A percentile compares a stretch with the other conserved stretches of the same genome.
Evolutionary conservation across 1,139 yeast genomes (phyloP).

Genomic region (Candida buenavistaensis): DNA sequence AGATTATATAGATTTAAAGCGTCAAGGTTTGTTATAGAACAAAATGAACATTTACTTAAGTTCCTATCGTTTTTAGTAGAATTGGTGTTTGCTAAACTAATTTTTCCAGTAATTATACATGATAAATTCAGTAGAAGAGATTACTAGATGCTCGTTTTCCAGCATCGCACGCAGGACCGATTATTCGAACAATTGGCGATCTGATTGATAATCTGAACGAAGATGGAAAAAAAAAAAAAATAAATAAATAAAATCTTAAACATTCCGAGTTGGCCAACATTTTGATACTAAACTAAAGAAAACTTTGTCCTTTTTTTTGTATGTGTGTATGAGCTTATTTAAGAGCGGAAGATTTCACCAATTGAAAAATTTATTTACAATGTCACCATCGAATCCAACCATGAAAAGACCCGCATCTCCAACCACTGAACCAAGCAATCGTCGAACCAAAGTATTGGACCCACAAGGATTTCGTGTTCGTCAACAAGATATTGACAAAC

Average conservation of each 20-base stretch:
- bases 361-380: not conserved
- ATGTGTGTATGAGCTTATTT: not conserved
- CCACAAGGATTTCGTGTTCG: slow-evolving; percentile 50
- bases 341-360: not conserved
- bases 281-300: too few species aligned
- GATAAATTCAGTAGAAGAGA: too few species aligned
- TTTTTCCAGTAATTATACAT: too few species aligned
- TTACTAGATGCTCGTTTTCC: too few species aligned
- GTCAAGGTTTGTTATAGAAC: slow-evolving; percentile 66
- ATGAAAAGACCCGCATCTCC: slow-evolving; percentile 26
- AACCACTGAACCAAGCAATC: slow-evolving; percentile 6
- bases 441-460: slow-evolving; percentile 36
- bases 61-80: too few species aligned
- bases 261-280: too few species aligned
- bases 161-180: too few species aligned
- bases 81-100: too few species aligned
- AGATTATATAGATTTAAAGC: slow-evolving; percentile 80
- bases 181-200: too few species aligned
- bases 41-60: too few species aligned
- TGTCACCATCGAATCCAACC: slow-evolving; percentile 9
- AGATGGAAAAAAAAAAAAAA: not conserved
- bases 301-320: not conserved
- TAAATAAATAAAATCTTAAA: not conserved
- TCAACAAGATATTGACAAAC: slow-evolving; percentile 47
- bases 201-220: not conserved